A percentile compares a stretch with the other conserved stretches of the same genome.
Evolutionary conservation across 2,329 filamentous ascomycete genomes (phyloP).

Genomic region (Talaromyces sp.): DNA sequence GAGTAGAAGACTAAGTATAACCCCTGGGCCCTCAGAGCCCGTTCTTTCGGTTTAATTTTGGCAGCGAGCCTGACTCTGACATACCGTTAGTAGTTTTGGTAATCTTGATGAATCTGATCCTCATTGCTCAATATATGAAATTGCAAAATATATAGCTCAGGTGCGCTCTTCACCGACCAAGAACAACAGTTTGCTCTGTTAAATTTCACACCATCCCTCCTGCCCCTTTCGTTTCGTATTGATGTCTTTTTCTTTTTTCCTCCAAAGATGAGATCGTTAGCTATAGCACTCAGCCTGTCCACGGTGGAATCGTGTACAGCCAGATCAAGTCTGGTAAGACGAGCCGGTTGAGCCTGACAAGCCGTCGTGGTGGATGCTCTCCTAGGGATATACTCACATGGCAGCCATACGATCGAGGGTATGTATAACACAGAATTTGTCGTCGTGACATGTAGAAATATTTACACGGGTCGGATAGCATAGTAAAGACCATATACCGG

Average conservation of each 20-base stretch:
- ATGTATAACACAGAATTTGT: neutral
- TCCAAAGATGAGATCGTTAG: neutral
- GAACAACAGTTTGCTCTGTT: neutral
- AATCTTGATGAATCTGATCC: conserved; percentile 6
- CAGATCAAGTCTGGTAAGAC: neutral
- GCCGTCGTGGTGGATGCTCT: neutral
- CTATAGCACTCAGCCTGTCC: neutral
- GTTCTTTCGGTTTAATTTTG: neutral
- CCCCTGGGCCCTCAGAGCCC: neutral
- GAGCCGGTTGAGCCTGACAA: neutral
- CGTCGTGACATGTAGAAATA: neutral
- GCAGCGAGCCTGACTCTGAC: neutral
- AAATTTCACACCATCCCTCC: neutral
- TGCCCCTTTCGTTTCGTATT: neutral
- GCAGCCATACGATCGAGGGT: neutral
- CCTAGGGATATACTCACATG: neutral
- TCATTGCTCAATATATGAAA: neutral
- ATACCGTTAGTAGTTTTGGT: neutral
- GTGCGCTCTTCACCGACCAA: conserved; percentile 1
- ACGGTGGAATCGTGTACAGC: neutral
- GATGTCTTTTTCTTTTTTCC: neutral
- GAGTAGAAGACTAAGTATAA: neutral
- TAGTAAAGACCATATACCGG: neutral
- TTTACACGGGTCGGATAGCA: neutral
- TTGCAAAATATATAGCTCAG: conserved; percentile 5